Evolutionary conservation across 192 early-diverging fungal species (phyloP).

Genomic region (Backusella tuberculispora): DNA sequence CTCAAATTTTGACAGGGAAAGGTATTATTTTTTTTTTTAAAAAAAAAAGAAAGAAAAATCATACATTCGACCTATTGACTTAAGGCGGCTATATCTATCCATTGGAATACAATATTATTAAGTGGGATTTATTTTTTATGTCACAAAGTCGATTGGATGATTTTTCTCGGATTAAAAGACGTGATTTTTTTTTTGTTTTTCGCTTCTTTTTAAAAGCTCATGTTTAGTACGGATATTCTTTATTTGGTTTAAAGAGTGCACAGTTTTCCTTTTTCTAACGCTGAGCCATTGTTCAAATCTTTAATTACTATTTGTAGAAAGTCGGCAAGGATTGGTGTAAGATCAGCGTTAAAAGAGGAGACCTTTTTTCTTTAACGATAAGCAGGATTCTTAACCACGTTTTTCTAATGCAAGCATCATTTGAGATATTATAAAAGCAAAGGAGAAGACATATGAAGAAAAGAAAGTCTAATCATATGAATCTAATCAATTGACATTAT

Average conservation of each 20-base stretch:
- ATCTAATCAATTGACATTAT: background rate
- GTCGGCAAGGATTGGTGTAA: background rate
- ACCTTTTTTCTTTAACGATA: background rate
- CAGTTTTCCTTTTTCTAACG: background rate
- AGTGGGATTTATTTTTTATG: background rate
- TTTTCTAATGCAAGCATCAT: slow-evolving; percentile 2
- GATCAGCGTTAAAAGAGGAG: background rate
- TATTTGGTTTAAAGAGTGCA: too few species aligned
- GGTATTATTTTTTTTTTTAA: too few species aligned
- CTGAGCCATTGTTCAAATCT: background rate
- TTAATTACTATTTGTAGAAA: background rate
- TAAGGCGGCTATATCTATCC: too few species aligned
- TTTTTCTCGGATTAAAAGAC: background rate
- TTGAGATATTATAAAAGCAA: background rate
- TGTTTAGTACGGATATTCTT: too few species aligned
- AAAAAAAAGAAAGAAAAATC: too few species aligned
- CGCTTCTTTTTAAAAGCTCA: background rate
- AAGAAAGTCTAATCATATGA: background rate
- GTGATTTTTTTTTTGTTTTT: background rate
- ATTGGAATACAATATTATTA: background rate
- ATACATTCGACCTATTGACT: too few species aligned
- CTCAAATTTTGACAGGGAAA: too few species aligned
- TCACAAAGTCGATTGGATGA: background rate
- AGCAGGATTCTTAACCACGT: slow-evolving; percentile 1
- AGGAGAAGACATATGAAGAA: background rate